These are phyloP conservation scores for Echinosophora koreensis DNA, from an alignment of 306 rosid species.

Conservation along the genomic window DNA sequence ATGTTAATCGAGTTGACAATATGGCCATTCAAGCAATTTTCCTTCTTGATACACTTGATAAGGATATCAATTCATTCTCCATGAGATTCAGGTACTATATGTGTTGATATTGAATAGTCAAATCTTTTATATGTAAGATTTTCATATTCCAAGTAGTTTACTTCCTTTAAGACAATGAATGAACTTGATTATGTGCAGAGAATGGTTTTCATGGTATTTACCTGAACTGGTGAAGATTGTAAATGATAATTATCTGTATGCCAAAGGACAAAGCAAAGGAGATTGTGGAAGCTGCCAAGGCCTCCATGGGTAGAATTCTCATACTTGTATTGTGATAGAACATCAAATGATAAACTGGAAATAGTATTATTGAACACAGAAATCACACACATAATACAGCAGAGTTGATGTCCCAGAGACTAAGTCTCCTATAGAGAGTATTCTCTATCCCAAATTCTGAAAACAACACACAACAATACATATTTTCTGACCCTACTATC, in stretches of 20 bases:
- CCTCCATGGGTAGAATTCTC: conserved; percentile 75
- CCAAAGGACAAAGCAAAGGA: conserved; percentile 85
- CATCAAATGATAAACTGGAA: too few species aligned
- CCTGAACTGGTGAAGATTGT: conserved; percentile 81
- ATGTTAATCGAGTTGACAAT: conserved; percentile 85
- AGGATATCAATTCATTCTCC: conserved; percentile 81
- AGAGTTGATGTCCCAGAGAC: too few species aligned
- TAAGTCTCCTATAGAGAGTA: too few species aligned
- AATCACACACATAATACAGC: too few species aligned
- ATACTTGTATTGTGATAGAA: neutral
- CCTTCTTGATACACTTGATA: conserved; percentile 84
- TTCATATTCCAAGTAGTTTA: neutral
- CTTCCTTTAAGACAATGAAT: neutral
- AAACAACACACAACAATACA: too few species aligned
- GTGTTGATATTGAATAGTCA: conserved; percentile 13
- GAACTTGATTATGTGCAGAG: conserved; percentile 55
- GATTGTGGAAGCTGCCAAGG: conserved; percentile 92
- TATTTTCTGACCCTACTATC: too few species aligned
- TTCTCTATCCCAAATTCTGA: too few species aligned
- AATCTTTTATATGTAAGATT: neutral
- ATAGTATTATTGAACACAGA: too few species aligned
- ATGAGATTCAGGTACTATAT: conserved; percentile 79
- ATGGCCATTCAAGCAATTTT: conserved; percentile 92
- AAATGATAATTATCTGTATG: conserved; percentile 74
- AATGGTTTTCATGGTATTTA: conserved; percentile 87